phyloP scores from a whole-genome alignment of 1,284 basidiomycete genomes.

The Naganishia sp. region DNA sequence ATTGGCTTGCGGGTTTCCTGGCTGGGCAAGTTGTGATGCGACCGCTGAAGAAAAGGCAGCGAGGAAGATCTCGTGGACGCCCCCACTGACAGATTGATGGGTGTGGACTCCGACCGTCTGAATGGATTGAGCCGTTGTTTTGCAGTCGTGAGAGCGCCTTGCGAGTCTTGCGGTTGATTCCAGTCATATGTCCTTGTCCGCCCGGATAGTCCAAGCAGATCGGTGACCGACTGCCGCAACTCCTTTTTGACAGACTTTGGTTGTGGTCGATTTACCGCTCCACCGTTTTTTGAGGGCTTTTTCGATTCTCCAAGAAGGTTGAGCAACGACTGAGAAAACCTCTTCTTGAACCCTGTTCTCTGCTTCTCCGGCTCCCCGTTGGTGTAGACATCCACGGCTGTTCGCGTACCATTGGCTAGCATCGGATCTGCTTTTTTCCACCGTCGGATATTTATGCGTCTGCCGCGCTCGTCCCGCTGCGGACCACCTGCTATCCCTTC shows the following conservation, averaged over 20 bases:
- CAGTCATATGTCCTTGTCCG: conserved; percentile 9
- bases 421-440: conserved; percentile 28
- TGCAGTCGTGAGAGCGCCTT: not conserved
- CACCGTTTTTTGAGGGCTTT: not conserved
- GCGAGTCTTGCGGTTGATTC: not conserved
- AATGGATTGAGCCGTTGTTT: conserved; percentile 4
- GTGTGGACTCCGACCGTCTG: conserved; percentile 4
- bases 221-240: conserved; percentile 10
- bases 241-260: conserved; percentile 10
- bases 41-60: not conserved
- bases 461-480: conserved; percentile 28
- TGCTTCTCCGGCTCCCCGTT: conserved; percentile 8
- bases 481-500: conserved; percentile 33
- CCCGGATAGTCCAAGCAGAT: conserved; percentile 12
- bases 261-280: not conserved
- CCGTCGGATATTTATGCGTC: conserved; percentile 21
- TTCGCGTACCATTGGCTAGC: not conserved
- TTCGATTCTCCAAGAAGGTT: conserved; percentile 27
- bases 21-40: not conserved
- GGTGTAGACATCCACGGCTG: conserved; percentile 7
- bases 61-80: too few species aligned
- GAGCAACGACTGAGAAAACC: conserved; percentile 28
- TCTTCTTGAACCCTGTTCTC: conserved; percentile 21
- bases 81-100: not conserved
- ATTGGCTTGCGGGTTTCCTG: not conserved